Conservation (phyloP, 306 rosid genomes). For the Hippophae rhamnoides region DNA sequence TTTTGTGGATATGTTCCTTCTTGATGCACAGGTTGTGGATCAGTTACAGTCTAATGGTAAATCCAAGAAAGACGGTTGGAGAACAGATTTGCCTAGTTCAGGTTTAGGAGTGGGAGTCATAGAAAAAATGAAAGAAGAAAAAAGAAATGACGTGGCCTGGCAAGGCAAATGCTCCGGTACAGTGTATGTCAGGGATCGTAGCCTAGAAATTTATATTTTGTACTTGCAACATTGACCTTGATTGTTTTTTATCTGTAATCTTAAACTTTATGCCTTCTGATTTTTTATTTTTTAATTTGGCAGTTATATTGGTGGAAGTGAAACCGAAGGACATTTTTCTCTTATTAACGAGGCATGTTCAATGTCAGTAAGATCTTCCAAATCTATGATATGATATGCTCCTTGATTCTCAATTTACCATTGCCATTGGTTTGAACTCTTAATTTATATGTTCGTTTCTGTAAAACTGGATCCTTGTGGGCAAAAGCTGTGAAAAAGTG, state of each 20-base stretch:
- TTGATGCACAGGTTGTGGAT: slow-evolving; percentile 63
- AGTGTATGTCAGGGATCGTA: slow-evolving; percentile 60
- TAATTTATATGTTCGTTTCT: not conserved
- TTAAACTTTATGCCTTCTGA: not conserved
- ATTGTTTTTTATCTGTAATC: slow-evolving; percentile 3
- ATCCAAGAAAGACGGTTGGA: slow-evolving; percentile 70
- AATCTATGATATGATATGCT: slow-evolving; percentile 13
- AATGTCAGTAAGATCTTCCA: slow-evolving; percentile 65
- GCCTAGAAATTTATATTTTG: not conserved
- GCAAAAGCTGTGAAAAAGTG: too few relatives aligned
- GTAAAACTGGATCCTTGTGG: too few relatives aligned
- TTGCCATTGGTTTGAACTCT: not conserved
- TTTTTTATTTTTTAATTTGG: slow-evolving; percentile 9
- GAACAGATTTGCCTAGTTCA: slow-evolving; percentile 49
- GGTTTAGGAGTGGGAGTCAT: slow-evolving; percentile 64
- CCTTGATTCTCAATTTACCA: not conserved
- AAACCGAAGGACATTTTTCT: slow-evolving; percentile 69
- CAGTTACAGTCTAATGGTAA: slow-evolving; percentile 60
- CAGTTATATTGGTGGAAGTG: slow-evolving; percentile 94
- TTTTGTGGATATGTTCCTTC: slow-evolving; percentile 21
- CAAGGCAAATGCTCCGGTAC: slow-evolving; percentile 99
- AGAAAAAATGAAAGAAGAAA: slow-evolving; percentile 63
- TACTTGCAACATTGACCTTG: not conserved
- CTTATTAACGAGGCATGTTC: slow-evolving; percentile 88
- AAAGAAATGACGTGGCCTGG: slow-evolving; percentile 65